phyloP scores from a whole-genome alignment of 2,329 filamentous ascomycete genomes.

The Calonectria ilicicola region DNA sequence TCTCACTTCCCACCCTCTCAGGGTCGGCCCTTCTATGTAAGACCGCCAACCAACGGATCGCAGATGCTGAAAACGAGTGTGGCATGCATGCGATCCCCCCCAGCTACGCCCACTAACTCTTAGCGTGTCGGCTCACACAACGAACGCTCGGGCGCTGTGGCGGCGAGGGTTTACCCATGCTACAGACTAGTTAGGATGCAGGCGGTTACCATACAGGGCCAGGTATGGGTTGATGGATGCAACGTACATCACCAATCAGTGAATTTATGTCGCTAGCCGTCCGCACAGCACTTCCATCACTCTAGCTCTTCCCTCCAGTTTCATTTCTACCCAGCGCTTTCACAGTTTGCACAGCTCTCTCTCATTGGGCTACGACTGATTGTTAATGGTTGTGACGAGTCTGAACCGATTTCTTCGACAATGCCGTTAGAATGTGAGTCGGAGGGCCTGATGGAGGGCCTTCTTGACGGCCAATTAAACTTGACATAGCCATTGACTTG shows the following conservation, averaged over 20 bases:
- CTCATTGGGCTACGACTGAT: conserved; percentile 16
- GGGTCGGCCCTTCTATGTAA: neutral
- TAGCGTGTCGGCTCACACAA: neutral
- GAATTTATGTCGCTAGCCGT: neutral
- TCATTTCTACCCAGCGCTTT: neutral
- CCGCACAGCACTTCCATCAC: neutral
- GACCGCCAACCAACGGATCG: neutral
- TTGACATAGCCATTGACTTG: conserved; percentile 54
- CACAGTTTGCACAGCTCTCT: neutral
- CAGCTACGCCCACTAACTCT: neutral
- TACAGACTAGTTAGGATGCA: no score
- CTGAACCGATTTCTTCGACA: conserved; percentile 31
- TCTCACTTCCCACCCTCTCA: neutral
- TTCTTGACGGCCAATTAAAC: conserved; percentile 49
- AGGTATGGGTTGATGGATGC: neutral
- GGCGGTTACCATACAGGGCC: neutral
- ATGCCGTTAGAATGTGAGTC: conserved; percentile 21
- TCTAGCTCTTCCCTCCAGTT: neutral
- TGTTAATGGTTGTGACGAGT: conserved; percentile 18
- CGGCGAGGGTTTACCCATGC: neutral
- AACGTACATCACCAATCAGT: neutral
- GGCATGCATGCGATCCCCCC: neutral
- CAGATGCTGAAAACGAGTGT: neutral
- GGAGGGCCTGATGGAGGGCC: conserved; percentile 26
- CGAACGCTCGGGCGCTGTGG: neutral